A percentile compares a stretch with the other conserved stretches of the same genome.
These are phyloP conservation scores for Bretschneidera sinensis DNA, from an alignment of 345 rosid genomes.

Conservation along the genomic window DNA sequence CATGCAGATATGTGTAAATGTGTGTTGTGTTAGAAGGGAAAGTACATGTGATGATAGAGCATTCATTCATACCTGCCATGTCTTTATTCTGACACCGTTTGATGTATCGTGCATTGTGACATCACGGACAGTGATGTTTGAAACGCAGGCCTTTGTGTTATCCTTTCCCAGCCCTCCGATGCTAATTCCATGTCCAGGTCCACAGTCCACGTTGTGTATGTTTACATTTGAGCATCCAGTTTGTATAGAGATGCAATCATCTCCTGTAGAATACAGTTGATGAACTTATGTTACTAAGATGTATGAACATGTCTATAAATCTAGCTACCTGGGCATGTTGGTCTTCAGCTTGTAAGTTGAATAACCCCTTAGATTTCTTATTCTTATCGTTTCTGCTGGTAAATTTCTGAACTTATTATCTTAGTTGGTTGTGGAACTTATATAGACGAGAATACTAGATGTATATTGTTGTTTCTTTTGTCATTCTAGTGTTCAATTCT, in stretches of 20 bases:
- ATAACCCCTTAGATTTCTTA: not conserved
- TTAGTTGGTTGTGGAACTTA: too few species aligned
- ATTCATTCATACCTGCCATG: constrained; percentile 70
- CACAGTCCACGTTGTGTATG: constrained; percentile 68
- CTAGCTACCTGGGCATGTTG: not conserved
- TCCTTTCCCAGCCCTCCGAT: constrained; percentile 86
- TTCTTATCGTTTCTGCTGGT: not conserved
- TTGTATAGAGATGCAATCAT: constrained; percentile 85
- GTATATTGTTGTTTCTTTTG: too few species aligned
- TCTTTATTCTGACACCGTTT: constrained; percentile 81
- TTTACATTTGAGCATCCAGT: constrained; percentile 76
- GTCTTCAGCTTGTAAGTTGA: not conserved
- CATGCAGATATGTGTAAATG: not conserved
- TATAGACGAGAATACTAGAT: too few species aligned
- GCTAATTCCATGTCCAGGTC: constrained; percentile 95
- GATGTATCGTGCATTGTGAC: constrained; percentile 48
- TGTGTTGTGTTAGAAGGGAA: not conserved
- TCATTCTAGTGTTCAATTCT: not conserved
- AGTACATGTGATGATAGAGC: constrained; percentile 1
- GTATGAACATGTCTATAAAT: not conserved
- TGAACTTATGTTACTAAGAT: not conserved
- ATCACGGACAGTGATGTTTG: constrained; percentile 71
- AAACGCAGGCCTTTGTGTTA: constrained; percentile 71
- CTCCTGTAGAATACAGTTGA: constrained; percentile 49
- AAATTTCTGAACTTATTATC: too few species aligned